Base-by-base conservation (phyloP, 768 basidiomycete genomes). In the Boletus coccyginus region DNA sequence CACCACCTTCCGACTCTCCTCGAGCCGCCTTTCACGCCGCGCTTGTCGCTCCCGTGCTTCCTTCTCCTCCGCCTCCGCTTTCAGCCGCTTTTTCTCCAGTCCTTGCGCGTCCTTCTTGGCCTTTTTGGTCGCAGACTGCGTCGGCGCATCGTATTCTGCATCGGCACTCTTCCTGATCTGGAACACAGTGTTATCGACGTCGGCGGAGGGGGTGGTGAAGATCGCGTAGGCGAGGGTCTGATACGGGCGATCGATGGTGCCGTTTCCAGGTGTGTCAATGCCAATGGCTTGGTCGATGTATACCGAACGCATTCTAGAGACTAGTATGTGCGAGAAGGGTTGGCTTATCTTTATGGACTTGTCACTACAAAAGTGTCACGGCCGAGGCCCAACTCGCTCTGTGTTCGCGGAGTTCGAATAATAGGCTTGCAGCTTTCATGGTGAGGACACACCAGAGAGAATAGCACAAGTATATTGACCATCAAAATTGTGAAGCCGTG, bases 1-100 rank as follows among this genome's bases (percentile, higher is more conserved):
- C 10, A 91, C 80, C 57, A 98, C 82, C 69, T 87, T 87, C 75
- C 87, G 91, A 69, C 94, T 94, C 63, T 96, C 94, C 69, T 96
- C 91, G 44, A 98, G 74, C 60, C 86, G 75, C 66, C 81, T 87
- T 53, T 85, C 85, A 57, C 88, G 84, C 57, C 82, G 84, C 70
- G 86, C 88, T 57, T 78, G 84, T 66, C 88, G 86, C 59, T 86
- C 88, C 16, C 73, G 75, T 58, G 81, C 79, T 62, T 87, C 86
- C 72, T 84, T 82, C 19, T 80, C 81, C 57, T 90, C 85, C 32
- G 82, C 81, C 65, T 85, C 86, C 4, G 82, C 83, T 70, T 94
- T 96, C 74, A 89, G 85, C 57, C 81, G 80, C 74, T 97, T 98
- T 77, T 94, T 95, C 73, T 92, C 86, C 48, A 96, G 81, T 9